A percentile compares a stretch with the other conserved stretches of the same genome.
Conservation (phyloP, 1,139 yeast genomes). For the Yamadazyma sp. region DNA sequence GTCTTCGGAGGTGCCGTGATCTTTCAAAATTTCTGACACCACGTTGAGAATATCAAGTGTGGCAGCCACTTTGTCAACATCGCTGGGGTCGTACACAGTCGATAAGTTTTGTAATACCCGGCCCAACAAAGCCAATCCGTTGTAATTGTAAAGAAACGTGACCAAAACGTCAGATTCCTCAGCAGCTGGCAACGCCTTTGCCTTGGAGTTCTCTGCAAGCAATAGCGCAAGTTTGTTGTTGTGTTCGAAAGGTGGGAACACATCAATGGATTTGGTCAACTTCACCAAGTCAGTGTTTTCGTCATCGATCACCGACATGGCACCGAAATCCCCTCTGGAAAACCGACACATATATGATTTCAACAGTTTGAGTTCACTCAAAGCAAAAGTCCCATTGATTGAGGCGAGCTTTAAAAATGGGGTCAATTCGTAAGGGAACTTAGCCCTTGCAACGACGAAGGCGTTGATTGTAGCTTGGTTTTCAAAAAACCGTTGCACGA, state of each 20-base stretch:
- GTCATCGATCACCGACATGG: slow-evolving; percentile 48
- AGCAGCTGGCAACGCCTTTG: slow-evolving; percentile 59
- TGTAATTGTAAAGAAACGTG: slow-evolving; percentile 69
- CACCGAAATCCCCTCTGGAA: slow-evolving; percentile 34
- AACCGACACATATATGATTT: slow-evolving; percentile 57
- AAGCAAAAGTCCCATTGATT: slow-evolving; percentile 66
- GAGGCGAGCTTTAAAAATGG: slow-evolving; percentile 65
- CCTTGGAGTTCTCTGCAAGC: slow-evolving; percentile 59
- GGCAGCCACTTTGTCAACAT: slow-evolving; percentile 34
- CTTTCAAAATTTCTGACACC: slow-evolving; percentile 47
- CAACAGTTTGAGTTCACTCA: slow-evolving; percentile 58
- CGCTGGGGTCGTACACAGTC: slow-evolving; percentile 33
- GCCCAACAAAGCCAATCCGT: slow-evolving; percentile 88
- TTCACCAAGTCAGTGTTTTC: slow-evolving; percentile 52
- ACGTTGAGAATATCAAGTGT: slow-evolving; percentile 53
- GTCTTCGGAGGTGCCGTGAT: slow-evolving; percentile 38
- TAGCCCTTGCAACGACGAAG: slow-evolving; percentile 64
- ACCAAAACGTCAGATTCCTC: slow-evolving; percentile 51
- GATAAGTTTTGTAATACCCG: slow-evolving; percentile 68
- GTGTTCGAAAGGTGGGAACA: slow-evolving; percentile 52
- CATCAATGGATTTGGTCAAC: slow-evolving; percentile 38
- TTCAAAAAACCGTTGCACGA: slow-evolving; percentile 59
- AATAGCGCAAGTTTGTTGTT: slow-evolving; percentile 45
- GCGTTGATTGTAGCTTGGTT: slow-evolving; percentile 54
- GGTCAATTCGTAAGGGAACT: slow-evolving; percentile 67